A percentile compares a stretch with the other conserved stretches of the same genome.
phyloP scores from a whole-genome alignment of 768 basidiomycete species.

The Leccinum disarticulatum region DNA sequence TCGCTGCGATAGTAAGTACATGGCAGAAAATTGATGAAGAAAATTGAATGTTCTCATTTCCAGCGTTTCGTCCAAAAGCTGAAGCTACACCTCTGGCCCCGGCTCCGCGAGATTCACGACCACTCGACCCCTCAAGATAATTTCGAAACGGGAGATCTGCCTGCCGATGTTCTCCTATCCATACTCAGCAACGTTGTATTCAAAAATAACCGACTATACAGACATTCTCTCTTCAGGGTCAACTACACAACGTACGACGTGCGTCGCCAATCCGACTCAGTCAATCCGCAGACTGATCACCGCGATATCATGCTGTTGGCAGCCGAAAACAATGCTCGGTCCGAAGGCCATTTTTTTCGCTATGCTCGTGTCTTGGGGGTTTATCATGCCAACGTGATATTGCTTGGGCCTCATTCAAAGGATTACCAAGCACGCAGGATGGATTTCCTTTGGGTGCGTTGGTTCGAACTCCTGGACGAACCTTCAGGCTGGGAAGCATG shows the following conservation, averaged over 20 bases:
- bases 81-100: too few relatives aligned
- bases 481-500: too few relatives aligned
- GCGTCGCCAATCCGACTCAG: neutral
- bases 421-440: too few relatives aligned
- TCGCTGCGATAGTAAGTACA: neutral
- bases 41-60: neutral
- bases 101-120: too few relatives aligned
- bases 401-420: too few relatives aligned
- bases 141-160: neutral
- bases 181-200: neutral
- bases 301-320: neutral
- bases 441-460: too few relatives aligned
- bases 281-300: neutral
- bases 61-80: too few relatives aligned
- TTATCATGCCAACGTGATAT: too few relatives aligned
- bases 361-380: neutral
- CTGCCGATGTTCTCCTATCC: neutral
- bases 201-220: neutral
- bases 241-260: neutral
- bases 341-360: neutral
- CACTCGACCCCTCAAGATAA: neutral
- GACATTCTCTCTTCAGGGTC: neutral
- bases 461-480: too few relatives aligned
- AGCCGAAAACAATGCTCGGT: neutral
- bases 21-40: neutral